Conservation (phyloP, 352 stramenopile genomes). For the Thalassiosira hispida region DNA sequence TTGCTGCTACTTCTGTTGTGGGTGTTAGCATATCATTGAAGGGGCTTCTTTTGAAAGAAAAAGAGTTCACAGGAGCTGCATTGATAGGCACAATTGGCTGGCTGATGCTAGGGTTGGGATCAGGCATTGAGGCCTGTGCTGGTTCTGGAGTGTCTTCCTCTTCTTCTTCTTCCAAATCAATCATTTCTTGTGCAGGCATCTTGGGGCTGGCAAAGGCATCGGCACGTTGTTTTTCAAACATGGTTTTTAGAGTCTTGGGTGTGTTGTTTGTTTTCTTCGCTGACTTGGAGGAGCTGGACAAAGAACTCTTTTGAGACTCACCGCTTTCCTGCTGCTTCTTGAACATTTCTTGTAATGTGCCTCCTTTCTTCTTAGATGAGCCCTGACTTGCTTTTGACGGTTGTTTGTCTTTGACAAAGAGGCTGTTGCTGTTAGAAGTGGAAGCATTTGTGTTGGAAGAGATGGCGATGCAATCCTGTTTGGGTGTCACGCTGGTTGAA, state of each 20-base stretch:
- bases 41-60: slow-evolving; percentile 39
- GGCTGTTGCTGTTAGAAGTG: slow-evolving; percentile 1
- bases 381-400: slow-evolving; percentile 8
- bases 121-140: neutral
- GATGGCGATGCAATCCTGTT: neutral
- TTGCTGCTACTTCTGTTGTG: slow-evolving; percentile 3
- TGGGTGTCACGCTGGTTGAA: neutral
- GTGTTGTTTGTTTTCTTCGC: slow-evolving; percentile 15
- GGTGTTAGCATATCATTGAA: slow-evolving; percentile 23
- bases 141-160: slow-evolving; percentile 56
- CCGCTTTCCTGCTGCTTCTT: slow-evolving; percentile 40
- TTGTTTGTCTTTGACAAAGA: neutral
- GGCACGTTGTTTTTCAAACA: slow-evolving; percentile 44
- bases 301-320: neutral
- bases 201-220: neutral
- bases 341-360: slow-evolving; percentile 50
- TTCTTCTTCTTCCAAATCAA: slow-evolving; percentile 66
- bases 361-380: slow-evolving; percentile 22
- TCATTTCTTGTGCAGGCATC: slow-evolving; percentile 39
- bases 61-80: neutral
- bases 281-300: neutral
- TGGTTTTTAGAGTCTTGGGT: slow-evolving; percentile 26
- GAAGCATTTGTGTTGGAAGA: neutral
- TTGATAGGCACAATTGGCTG: neutral
- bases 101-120: slow-evolving; percentile 1